Evolutionary conservation across 2,329 filamentous ascomycete species (phyloP).

Genomic region (Fonsecaea multimorphosa): DNA sequence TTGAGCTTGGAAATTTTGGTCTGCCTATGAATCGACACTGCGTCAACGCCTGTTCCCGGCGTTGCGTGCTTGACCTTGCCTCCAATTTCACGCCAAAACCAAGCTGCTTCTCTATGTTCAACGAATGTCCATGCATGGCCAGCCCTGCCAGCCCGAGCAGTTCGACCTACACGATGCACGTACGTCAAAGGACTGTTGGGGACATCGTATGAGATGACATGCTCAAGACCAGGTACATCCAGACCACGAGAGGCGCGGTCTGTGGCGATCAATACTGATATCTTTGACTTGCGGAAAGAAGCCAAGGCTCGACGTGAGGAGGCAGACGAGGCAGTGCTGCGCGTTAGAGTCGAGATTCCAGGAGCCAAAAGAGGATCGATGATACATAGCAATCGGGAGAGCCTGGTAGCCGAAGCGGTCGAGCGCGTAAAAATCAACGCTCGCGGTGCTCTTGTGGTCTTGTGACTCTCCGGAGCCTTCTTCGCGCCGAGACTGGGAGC

Average conservation of each 20-base stretch:
- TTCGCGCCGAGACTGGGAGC: conserved; percentile 60
- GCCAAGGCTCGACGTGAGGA: conserved; percentile 74
- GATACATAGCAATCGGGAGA: conserved; percentile 84
- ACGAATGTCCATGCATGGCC: conserved; percentile 87
- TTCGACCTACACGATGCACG: conserved; percentile 94
- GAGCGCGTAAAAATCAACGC: conserved; percentile 94
- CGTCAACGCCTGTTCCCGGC: conserved; percentile 5
- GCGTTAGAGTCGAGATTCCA: conserved; percentile 83
- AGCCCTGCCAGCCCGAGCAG: conserved; percentile 83
- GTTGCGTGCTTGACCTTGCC: conserved; percentile 43
- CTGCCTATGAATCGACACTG: conserved; percentile 22
- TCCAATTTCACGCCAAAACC: conserved; percentile 89
- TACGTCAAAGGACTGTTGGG: conserved; percentile 95
- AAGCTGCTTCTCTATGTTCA: conserved; percentile 79
- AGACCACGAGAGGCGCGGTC: conserved; percentile 94
- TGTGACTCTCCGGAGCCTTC: background rate
- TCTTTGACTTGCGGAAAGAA: conserved; percentile 85
- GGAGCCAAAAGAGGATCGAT: conserved; percentile 88
- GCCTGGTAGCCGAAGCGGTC: conserved; percentile 82
- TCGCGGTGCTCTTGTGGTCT: conserved; percentile 87
- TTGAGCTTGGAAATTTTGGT: conserved; percentile 25
- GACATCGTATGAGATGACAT: conserved; percentile 95
- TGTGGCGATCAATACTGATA: conserved; percentile 91
- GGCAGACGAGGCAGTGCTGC: conserved; percentile 49
- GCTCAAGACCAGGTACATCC: conserved; percentile 87